A percentile compares a stretch with the other conserved stretches of the same genome.
phyloP scores from a whole-genome alignment of 257 asterid genomes.

The Primulina huaijiensis region DNA sequence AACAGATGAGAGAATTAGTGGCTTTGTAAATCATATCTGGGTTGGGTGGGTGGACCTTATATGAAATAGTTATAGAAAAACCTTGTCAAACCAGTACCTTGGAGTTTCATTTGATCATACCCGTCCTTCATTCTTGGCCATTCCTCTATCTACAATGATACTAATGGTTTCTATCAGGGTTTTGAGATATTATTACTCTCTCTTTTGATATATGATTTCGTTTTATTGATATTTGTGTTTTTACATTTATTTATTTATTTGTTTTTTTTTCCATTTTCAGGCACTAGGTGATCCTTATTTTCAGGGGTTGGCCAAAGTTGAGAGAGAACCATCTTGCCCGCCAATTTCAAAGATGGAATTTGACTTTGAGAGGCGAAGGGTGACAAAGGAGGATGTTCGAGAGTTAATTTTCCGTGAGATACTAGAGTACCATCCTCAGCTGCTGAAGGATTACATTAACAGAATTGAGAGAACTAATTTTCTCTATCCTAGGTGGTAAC shows the following conservation, averaged over 20 bases:
- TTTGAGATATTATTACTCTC: not conserved
- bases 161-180: not conserved
- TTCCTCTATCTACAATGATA: not conserved
- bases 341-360: conserved; percentile 78
- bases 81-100: not conserved
- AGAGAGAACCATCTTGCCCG: conserved; percentile 79
- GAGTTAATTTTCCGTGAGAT: conserved; percentile 79
- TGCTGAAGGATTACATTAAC: conserved; percentile 65
- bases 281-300: conserved; percentile 83
- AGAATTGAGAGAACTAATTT: conserved; percentile 67
- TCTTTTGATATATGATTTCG: not conserved
- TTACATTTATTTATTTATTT: not conserved
- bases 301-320: conserved; percentile 69
- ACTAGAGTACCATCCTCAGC: conserved; percentile 87
- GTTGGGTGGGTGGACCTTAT: too few relatives aligned
- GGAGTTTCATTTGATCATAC: conserved; percentile 19
- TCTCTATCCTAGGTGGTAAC: conserved; percentile 67
- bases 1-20: too few relatives aligned
- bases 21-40: too few relatives aligned
- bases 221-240: conserved; percentile 6
- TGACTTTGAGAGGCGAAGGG: conserved; percentile 86
- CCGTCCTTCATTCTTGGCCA: not conserved
- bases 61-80: too few relatives aligned
- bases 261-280: conserved; percentile 31
- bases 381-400: conserved; percentile 71